These are phyloP conservation scores for Globisporangium echinulatum DNA, from an alignment of 352 stramenopile species.

Conservation along the genomic window DNA sequence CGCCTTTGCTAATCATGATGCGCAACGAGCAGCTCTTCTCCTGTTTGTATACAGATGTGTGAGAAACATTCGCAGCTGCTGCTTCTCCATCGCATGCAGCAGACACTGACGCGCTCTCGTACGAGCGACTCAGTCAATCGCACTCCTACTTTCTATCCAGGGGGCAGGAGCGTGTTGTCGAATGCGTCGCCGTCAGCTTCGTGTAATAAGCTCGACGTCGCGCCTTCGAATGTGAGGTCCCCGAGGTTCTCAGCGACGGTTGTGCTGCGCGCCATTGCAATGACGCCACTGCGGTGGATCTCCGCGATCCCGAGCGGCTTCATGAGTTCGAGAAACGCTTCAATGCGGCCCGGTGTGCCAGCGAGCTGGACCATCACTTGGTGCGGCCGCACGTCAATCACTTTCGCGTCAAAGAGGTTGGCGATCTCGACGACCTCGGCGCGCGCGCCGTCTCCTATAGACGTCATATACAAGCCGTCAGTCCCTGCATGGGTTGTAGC, in stretches of 20 bases:
- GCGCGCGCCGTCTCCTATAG: slow-evolving; percentile 46
- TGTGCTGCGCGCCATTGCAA: slow-evolving; percentile 74
- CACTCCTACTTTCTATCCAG: slow-evolving; percentile 32
- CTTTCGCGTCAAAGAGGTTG: slow-evolving; percentile 82
- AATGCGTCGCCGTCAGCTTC: slow-evolving; percentile 57
- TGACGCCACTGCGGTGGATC: slow-evolving; percentile 81
- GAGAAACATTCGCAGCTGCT: no score
- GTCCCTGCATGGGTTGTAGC: no score
- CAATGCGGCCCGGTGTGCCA: slow-evolving; percentile 67
- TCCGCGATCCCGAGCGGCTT: slow-evolving; percentile 80
- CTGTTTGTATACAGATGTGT: no score
- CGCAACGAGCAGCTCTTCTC: no score
- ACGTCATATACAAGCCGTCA: no score
- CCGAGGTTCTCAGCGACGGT: slow-evolving; percentile 59
- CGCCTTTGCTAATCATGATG: no score
- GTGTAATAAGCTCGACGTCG: slow-evolving; percentile 65
- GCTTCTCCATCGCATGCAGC: neutral
- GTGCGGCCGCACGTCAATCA: slow-evolving; percentile 77
- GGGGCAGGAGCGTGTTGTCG: slow-evolving; percentile 59
- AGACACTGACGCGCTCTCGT: neutral
- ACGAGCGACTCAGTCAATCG: neutral
- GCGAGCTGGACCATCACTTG: slow-evolving; percentile 82
- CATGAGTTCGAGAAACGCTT: slow-evolving; percentile 76
- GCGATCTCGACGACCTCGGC: slow-evolving; percentile 76
- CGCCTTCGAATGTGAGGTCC: slow-evolving; percentile 65